Evolutionary conservation across 495 filamentous ascomycete genomes (phyloP), one percentile per base, ranked within the genome.

Genomic region (Parmelia sp.): DNA sequence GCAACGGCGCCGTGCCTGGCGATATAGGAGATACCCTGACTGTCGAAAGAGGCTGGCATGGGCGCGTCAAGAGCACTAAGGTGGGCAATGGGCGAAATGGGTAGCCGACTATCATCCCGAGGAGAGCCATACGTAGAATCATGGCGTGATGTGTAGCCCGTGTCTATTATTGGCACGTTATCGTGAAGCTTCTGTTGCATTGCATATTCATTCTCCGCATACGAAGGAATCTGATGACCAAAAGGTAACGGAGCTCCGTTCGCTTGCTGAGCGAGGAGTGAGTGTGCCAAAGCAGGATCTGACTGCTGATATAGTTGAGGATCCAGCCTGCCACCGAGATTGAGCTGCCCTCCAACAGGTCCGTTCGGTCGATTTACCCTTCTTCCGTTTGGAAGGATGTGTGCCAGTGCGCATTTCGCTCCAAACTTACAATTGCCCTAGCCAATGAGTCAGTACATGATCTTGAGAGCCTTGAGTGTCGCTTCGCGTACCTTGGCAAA

Each of bases 341-440:
- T 84, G 51, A 90, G 80, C 68, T 83, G 85, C 56, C 82, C 80
- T 42, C 79, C 74, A 56, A 76, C 73, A 63, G 76, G 72, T 53
- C 74, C 75, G 64, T 71, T 80, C 36, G 82, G 81, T 57, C 84
- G 76, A 60, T 96, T 96, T 67, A 97, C 89, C 71, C 91, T 83
- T 69, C 90, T 89, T 56, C 94, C 94, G 75, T 98, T 91, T 37
- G 94, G 91, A 47, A 96, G 85, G 70, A 97, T 89, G 74, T 98
- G 94, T 65, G 92, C 89, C 73, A 96, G 87, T 69, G 95, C 94
- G 79, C 94, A 98, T 76, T 97, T 97, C 35, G 89, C 86, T 62
- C 94, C 94, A 74, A 97, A 98, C 75, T 98, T 98, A 86, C 94
- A 98, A 77, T 97, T 97, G 62, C 94, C 95, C 91, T 97, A 71